Percentiles rank a stretch among this genome's conserved stretches.
These are phyloP conservation scores for Didymella exigua DNA, from an alignment of 2,329 filamentous ascomycete genomes.

Conservation along the genomic window DNA sequence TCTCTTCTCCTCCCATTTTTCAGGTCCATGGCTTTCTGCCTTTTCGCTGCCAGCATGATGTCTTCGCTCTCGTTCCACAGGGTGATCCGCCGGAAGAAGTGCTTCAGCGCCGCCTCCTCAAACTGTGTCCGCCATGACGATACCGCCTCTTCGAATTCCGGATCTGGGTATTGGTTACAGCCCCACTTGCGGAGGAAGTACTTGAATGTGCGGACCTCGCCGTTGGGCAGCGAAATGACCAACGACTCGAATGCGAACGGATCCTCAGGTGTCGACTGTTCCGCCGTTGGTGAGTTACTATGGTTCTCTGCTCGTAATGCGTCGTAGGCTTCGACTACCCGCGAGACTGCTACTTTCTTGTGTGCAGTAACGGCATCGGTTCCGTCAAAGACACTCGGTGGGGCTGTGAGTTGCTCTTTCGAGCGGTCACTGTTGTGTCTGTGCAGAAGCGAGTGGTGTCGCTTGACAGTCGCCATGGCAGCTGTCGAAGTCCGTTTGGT, in stretches of 20 bases:
- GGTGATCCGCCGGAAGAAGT: conserved; percentile 29
- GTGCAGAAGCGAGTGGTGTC: conserved; percentile 17
- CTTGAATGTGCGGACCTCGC: conserved; percentile 30
- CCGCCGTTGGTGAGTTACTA: conserved; percentile 8
- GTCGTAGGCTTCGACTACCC: conserved; percentile 18
- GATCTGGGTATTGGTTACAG: conserved; percentile 16
- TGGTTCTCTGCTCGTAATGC: conserved; percentile 12
- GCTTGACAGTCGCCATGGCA: conserved; percentile 17
- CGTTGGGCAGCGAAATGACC: conserved; percentile 20
- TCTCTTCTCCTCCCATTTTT: conserved; percentile 17
- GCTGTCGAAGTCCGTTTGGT: conserved; percentile 8
- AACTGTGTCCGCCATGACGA: conserved; percentile 16
- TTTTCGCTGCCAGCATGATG: conserved; percentile 17
- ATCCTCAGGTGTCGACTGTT: conserved; percentile 18
- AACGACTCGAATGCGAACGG: conserved; percentile 21
- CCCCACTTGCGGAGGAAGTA: conserved; percentile 33
- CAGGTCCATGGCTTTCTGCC: conserved; percentile 18
- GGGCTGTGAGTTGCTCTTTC: conserved; percentile 1
- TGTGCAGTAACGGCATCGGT: conserved; percentile 11
- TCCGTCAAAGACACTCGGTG: conserved; percentile 9
- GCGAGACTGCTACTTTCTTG: conserved; percentile 14
- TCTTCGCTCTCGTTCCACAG: conserved; percentile 30
- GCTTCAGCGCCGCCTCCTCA: conserved; percentile 27
- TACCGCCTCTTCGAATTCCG: conserved; percentile 24
- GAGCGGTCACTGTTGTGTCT: conserved; percentile 14